Evolutionary conservation across 176 grass and related monocot genomes (phyloP).

Genomic region (Carex littledalei): DNA sequence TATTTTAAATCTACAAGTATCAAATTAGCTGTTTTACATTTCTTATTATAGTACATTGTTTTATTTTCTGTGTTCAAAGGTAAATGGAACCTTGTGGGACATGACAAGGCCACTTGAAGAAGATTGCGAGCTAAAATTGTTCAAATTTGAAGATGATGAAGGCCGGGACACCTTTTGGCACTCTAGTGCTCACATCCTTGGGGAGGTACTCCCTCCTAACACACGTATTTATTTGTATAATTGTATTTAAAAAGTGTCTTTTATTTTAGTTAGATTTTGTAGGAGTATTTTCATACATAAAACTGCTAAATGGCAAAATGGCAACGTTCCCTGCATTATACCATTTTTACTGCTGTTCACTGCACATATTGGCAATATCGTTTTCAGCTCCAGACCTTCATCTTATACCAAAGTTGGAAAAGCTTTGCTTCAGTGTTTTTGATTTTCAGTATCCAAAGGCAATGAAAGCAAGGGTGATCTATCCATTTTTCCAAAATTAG

Average conservation of each 20-base stretch:
- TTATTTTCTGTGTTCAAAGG: constrained; percentile 24
- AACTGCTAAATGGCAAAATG: not conserved
- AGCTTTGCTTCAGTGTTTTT: not conserved
- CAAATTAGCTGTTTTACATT: constrained; percentile 3
- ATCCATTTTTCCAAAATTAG: not conserved
- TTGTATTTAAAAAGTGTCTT: not conserved
- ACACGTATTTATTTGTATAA: not conserved
- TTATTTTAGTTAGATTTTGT: not conserved
- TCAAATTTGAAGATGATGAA: constrained; percentile 89
- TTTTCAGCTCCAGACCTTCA: not conserved
- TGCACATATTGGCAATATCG: not conserved
- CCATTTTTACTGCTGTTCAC: not conserved
- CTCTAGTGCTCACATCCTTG: constrained; percentile 98
- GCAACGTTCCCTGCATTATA: not conserved
- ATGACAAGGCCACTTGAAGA: constrained; percentile 85
- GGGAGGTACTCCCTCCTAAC: constrained; percentile 50
- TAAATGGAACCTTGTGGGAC: constrained; percentile 84
- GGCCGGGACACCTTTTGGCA: constrained; percentile 97
- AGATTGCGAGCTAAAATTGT: constrained; percentile 74
- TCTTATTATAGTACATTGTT: not conserved
- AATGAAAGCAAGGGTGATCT: not conserved
- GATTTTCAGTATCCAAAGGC: not conserved
- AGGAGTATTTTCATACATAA: constrained; percentile 16
- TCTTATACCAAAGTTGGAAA: not conserved
- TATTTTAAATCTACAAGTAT: not conserved